These are phyloP conservation scores for Sphaerobolus stellatus DNA, from an alignment of 1,284 basidiomycete species.

Conservation along the genomic window DNA sequence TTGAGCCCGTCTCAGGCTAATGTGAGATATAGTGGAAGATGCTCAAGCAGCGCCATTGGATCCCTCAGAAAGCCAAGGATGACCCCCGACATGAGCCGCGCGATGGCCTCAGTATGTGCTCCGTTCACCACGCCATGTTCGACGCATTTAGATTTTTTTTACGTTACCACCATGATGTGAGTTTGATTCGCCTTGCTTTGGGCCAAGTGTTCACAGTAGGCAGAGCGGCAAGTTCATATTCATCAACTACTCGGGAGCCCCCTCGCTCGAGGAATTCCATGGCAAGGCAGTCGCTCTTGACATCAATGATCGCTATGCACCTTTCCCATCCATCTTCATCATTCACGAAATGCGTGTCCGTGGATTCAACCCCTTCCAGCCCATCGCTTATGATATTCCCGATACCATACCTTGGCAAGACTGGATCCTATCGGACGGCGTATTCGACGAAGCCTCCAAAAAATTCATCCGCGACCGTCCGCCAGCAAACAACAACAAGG, in stretches of 20 bases:
- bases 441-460: conserved; percentile 12
- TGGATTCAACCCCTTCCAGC: conserved; percentile 26
- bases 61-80: not conserved
- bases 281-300: conserved; percentile 24
- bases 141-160: not conserved
- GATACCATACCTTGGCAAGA: conserved; percentile 23
- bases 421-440: conserved; percentile 20
- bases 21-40: not conserved
- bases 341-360: conserved; percentile 33
- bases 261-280: conserved; percentile 18
- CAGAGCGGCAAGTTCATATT: conserved; percentile 24
- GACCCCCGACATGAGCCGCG: not conserved
- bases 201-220: not conserved
- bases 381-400: conserved; percentile 3
- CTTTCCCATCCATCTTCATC: conserved; percentile 31
- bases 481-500: not conserved
- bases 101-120: not conserved
- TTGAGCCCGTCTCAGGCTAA: not conserved
- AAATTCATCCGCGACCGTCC: conserved; percentile 17
- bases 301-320: conserved; percentile 15
- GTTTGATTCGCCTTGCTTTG: not conserved
- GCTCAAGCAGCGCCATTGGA: not conserved
- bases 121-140: not conserved
- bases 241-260: conserved; percentile 18
- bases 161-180: not conserved